These are phyloP conservation scores for Leptomonas pyrrhocoris DNA, from an alignment of 208 protist species.

Conservation along the genomic window DNA sequence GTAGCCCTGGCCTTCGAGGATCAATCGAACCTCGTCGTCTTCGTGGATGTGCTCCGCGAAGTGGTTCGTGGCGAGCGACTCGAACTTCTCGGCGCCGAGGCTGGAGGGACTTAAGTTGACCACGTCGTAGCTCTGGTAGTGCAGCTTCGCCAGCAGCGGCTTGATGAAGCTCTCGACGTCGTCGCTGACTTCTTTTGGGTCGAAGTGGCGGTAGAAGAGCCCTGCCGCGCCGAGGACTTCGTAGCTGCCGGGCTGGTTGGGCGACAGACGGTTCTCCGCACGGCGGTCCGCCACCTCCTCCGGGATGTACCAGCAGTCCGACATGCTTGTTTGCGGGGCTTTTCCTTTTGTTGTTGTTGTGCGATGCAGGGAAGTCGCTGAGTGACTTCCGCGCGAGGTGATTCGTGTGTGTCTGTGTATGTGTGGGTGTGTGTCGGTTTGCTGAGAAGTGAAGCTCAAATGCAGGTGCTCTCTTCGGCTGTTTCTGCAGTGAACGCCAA, in stretches of 20 bases:
- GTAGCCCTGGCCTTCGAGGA: slow-evolving; percentile 76
- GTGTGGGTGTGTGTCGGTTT: background rate
- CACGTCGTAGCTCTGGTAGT: slow-evolving; percentile 62
- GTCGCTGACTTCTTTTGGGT: slow-evolving; percentile 34
- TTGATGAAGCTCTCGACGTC: slow-evolving; percentile 35
- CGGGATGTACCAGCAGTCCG: slow-evolving; percentile 64
- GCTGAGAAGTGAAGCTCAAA: background rate
- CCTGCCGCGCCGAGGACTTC: slow-evolving; percentile 45
- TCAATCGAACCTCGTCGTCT: slow-evolving; percentile 88
- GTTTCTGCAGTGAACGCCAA: too few species aligned
- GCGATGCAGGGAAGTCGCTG: background rate
- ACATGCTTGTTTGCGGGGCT: slow-evolving; percentile 38
- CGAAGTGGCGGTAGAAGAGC: slow-evolving; percentile 46
- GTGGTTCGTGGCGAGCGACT: slow-evolving; percentile 53
- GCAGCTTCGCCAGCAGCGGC: slow-evolving; percentile 42
- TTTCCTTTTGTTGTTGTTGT: too few species aligned
- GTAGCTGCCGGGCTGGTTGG: slow-evolving; percentile 49
- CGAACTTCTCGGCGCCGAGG: slow-evolving; percentile 49
- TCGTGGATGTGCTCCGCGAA: slow-evolving; percentile 88
- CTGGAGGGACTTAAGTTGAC: slow-evolving; percentile 32
- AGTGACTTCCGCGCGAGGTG: background rate
- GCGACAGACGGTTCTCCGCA: slow-evolving; percentile 49
- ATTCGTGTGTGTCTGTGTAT: background rate
- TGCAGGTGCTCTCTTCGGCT: too few species aligned
- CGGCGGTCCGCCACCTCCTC: slow-evolving; percentile 48